These are phyloP conservation scores for Westerdykella sp. DNA, from an alignment of 2,329 filamentous ascomycete genomes.

Conservation along the genomic window DNA sequence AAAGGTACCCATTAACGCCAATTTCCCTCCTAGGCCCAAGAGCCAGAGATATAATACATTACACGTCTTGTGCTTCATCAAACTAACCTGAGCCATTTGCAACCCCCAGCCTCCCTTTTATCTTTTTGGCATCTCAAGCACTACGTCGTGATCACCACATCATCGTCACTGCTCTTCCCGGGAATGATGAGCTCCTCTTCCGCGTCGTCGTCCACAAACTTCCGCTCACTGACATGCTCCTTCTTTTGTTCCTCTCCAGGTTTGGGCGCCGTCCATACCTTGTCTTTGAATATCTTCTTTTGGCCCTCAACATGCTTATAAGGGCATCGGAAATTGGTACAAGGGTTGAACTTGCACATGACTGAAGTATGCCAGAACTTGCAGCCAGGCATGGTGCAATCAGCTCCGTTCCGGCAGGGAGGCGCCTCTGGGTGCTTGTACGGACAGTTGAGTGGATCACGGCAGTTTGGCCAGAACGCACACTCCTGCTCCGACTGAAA, in stretches of 20 bases:
- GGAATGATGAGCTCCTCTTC: slow-evolving; percentile 69
- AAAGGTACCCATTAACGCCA: background rate
- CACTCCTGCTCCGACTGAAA: slow-evolving; percentile 82
- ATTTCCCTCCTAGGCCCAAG: background rate
- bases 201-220: slow-evolving; percentile 68
- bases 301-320: slow-evolving; percentile 93
- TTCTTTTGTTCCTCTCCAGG: slow-evolving; percentile 41
- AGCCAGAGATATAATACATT: background rate
- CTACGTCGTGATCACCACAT: slow-evolving; percentile 4
- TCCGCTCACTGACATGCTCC: slow-evolving; percentile 77
- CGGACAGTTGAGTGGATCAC: slow-evolving; percentile 69
- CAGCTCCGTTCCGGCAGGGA: slow-evolving; percentile 82
- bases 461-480: slow-evolving; percentile 87
- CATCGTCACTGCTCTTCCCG: slow-evolving; percentile 23
- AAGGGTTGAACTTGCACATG: slow-evolving; percentile 86
- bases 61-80: background rate
- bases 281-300: slow-evolving; percentile 72
- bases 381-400: slow-evolving; percentile 75
- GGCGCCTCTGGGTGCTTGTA: slow-evolving; percentile 87
- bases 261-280: slow-evolving; percentile 72
- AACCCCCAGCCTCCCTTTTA: background rate
- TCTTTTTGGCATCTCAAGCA: background rate
- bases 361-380: slow-evolving; percentile 83
- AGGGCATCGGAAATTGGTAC: slow-evolving; percentile 77
- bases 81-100: background rate